These are phyloP conservation scores for Sonneratia alba DNA, from an alignment of 345 rosid genomes.

Conservation along the genomic window DNA sequence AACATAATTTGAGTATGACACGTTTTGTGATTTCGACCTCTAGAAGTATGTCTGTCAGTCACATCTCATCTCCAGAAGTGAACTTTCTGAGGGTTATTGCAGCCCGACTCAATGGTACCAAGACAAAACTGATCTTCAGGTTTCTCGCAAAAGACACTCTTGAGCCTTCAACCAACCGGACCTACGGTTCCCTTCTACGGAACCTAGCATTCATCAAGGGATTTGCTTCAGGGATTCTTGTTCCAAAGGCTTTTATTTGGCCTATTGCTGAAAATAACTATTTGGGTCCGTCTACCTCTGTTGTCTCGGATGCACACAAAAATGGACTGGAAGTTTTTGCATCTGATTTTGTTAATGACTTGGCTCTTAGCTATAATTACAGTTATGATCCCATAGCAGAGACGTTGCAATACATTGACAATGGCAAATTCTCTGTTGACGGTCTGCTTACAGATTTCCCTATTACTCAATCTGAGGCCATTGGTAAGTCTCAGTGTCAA, in stretches of 20 bases:
- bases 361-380: slow-evolving; percentile 59
- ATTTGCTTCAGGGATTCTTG: slow-evolving; percentile 84
- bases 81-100: slow-evolving; percentile 50
- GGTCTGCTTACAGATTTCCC: slow-evolving; percentile 88
- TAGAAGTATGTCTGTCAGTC: slow-evolving; percentile 30
- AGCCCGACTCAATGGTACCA: slow-evolving; percentile 25
- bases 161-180: slow-evolving; percentile 75
- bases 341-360: slow-evolving; percentile 65
- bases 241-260: slow-evolving; percentile 80
- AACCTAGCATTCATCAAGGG: slow-evolving; percentile 71
- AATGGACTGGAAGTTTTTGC: slow-evolving; percentile 76
- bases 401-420: slow-evolving; percentile 53
- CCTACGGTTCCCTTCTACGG: slow-evolving; percentile 42
- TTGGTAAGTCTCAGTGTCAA: slow-evolving; percentile 28
- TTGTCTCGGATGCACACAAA: slow-evolving; percentile 80
- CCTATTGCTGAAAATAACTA: slow-evolving; percentile 37
- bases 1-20: slow-evolving; percentile 71
- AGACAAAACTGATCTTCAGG: slow-evolving; percentile 55
- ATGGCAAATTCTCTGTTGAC: slow-evolving; percentile 79
- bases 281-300: slow-evolving; percentile 36
- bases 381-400: slow-evolving; percentile 80
- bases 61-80: slow-evolving; percentile 85
- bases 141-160: slow-evolving; percentile 32
- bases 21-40: slow-evolving; percentile 40
- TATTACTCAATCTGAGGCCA: slow-evolving; percentile 59